Base-by-base conservation (phyloP, 257 asterid genomes). In the Solanum infundibuliforme region DNA sequence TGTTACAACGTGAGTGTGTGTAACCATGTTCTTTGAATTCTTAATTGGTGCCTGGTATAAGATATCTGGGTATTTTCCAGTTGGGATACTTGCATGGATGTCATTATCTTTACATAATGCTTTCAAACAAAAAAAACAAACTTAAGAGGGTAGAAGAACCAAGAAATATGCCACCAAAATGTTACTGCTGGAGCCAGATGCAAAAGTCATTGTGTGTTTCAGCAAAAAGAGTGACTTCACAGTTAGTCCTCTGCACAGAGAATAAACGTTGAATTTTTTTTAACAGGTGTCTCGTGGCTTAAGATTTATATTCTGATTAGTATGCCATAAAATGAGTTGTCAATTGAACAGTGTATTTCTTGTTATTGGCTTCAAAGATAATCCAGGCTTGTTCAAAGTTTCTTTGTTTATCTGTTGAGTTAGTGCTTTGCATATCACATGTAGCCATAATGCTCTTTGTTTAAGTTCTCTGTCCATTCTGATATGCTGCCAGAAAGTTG, bases 1-100 rank as follows among this genome's bases (percentile, higher is more conserved):
- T 88, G 99, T 97, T 85, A 97, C 99, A 31, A 97, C 98, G 99
- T 96, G 87, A 87, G 99, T 95, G 69, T 87, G 87, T 90, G 48
- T 38, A 88, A 89, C 88, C 38, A 25, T 86, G 73, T 35, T n/a
- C 89, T 25, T 83, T 86, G 69, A 74, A 73, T 83, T 83, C 18
- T 87, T 62, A 3, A 85, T 83, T 90, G 74, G 84, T 73, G 11
- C 29, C 55, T 35, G 25, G 32, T 38, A 39, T 41, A 77, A 39
- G 46, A 75, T 75, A 11, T 77, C 35, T 77, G 84, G 52, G 62
- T 75, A 75, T 77, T 41, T 39, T 39, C 52, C 35, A 41, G 62
- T 25, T 39, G 23, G 58, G 84, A 77, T 25, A 85, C 18, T 86
- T 43, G 87, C 71, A 31, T 43, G 62, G 65, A 55, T 76, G 83